These are phyloP conservation scores for Oehlia diaphana DNA, from an alignment of 192 early-diverging fungal genomes.

Conservation along the genomic window DNA sequence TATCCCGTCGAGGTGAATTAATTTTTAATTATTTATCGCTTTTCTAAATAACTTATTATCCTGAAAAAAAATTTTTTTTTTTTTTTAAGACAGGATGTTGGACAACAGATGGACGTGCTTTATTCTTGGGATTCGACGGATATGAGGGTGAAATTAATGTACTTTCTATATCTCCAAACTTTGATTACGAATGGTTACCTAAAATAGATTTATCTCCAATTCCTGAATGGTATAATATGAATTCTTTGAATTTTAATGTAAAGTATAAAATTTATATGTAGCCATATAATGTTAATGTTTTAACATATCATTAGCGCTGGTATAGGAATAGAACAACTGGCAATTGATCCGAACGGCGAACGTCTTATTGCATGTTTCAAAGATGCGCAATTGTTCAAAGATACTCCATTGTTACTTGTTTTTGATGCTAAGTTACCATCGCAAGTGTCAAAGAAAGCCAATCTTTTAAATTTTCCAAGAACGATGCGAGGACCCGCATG, in stretches of 20 bases:
- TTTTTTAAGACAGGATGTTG: constrained; percentile 24
- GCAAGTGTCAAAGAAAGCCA: not conserved
- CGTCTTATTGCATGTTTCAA: constrained; percentile 12
- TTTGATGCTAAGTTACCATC: constrained; percentile 19
- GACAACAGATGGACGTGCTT: not conserved
- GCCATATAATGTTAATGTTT: not conserved
- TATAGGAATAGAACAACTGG: not conserved
- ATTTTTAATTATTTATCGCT: not conserved
- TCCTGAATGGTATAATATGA: constrained; percentile 1
- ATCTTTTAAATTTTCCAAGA: not conserved
- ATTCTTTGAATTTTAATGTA: not conserved
- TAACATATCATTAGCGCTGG: not conserved
- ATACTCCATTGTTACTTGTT: not conserved
- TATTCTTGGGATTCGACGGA: not conserved
- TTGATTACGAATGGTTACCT: constrained; percentile 21
- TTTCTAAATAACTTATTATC: not conserved
- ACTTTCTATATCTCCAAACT: constrained; percentile 12
- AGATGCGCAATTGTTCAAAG: constrained; percentile 1
- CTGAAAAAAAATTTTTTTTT: not conserved
- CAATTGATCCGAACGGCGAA: constrained; percentile 24
- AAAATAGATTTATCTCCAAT: not conserved
- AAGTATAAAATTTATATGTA: not conserved
- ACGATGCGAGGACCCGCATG: constrained; percentile 20
- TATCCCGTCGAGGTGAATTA: not conserved
- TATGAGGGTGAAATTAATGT: not conserved